Evolutionary conservation across 1,284 basidiomycete genomes (phyloP).

Genomic region (Tilletia horrida): DNA sequence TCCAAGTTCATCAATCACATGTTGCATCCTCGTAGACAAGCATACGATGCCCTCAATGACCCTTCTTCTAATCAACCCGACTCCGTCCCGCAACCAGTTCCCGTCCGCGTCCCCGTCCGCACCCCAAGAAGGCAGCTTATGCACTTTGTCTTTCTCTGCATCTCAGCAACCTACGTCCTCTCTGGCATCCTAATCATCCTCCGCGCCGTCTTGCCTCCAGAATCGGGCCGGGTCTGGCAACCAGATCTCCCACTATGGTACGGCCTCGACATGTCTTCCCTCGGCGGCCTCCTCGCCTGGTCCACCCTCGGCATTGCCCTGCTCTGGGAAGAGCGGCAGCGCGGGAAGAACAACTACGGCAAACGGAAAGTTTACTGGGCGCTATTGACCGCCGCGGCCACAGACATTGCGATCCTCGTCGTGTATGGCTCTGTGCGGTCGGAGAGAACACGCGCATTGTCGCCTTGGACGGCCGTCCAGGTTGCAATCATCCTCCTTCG

Average conservation of each 20-base stretch:
- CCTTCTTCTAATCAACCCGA: neutral
- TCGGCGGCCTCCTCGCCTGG: conserved; percentile 45
- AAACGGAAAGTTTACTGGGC: conserved; percentile 38
- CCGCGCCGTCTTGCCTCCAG: conserved; percentile 42
- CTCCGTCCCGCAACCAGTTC: conserved; percentile 35
- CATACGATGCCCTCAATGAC: neutral
- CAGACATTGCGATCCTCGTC: conserved; percentile 34
- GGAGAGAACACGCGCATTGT: conserved; percentile 21
- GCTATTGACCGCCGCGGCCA: conserved; percentile 23
- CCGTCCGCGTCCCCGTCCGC: conserved; percentile 43
- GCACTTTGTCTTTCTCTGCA: conserved; percentile 26
- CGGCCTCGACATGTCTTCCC: conserved; percentile 39
- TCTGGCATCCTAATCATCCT: conserved; percentile 45
- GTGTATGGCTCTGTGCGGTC: conserved; percentile 32
- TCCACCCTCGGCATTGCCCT: conserved; percentile 35
- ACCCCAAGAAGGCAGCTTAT: conserved; percentile 38
- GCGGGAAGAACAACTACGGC: conserved; percentile 38
- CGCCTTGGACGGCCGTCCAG: conserved; percentile 41
- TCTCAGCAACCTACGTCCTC: conserved; percentile 39
- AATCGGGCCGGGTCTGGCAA: conserved; percentile 32
- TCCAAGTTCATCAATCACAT: neutral
- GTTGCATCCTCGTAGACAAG: conserved; percentile 2
- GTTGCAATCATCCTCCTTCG: conserved; percentile 38
- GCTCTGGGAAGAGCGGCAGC: conserved; percentile 37
- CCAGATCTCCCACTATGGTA: conserved; percentile 38